Evolutionary conservation across 2,329 filamentous ascomycete genomes (phyloP), one percentile per base, ranked within the genome.

Genomic region (Calycina herbarum): DNA sequence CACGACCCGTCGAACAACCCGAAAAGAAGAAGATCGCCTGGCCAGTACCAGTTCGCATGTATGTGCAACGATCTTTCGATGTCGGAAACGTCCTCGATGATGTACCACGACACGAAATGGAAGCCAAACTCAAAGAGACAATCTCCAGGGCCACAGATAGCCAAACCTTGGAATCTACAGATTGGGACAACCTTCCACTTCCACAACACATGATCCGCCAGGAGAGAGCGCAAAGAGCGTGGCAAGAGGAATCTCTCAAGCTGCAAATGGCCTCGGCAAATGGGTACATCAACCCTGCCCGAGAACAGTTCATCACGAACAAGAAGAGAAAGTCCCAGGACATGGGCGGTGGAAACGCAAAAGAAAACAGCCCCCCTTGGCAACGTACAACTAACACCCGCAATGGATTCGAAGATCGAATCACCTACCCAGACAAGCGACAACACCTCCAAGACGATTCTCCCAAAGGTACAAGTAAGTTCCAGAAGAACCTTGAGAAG

Each of bases 51-150:
- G 92, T 98, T 67, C 91, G 93, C 72, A 83, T 85, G 70, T 98
- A 97, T 79, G 94, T 98, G 38, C 90, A 93, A 74, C 89, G 93
- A 74, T 94, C 93, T 31, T 98, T 98, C 76, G 87, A 91, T 61
- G 85, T 87, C 31, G 85, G 88, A 66, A 91, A 93, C 75, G 81
- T 88, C 70, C 84, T 91, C 68, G 74, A 84, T 5, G 83, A 85
- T 48, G 85, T 94, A 57, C 77, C 81, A 61, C 85, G 85, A 62
- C 74, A 83, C 62, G 93, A 96, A 65, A 90, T 97, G 83, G 91
- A 97, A 77, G 82, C 83, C 67, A 96, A 93, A 75, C 82, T 99
- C 69, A 97, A 94, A 78, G 82, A 89, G 67, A 90, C 93, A 71
- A 97, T 99, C 76, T 92, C 90, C 67, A 83, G 88, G 63, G 92